Evolutionary conservation across 352 stramenopile genomes (phyloP), one percentile per base, ranked within the genome.

Genomic region (Labyrinthula sp.): DNA sequence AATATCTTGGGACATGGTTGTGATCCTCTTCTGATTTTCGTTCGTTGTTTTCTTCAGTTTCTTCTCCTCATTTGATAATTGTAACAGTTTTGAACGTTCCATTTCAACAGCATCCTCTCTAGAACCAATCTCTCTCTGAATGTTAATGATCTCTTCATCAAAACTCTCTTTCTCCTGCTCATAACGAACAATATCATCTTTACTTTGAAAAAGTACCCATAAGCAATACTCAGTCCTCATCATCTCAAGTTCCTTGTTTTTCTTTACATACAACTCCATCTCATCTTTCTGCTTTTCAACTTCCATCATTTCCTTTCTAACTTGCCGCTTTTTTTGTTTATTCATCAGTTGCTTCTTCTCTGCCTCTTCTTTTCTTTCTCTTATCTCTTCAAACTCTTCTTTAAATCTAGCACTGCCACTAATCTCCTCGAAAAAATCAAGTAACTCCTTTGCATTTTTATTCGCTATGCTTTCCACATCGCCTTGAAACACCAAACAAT

Each of bases 401-500:
- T 68, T 17, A n/a, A 67, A 30, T 9, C 20, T 18, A 23, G 77
- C 67, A 57, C 31, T 45, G 12, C 18, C 33, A 7, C 12, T 31
- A 14, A 52, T 91, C 58, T 95, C 77, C 63, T 99, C 89, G 49
- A 99, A 90, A 3, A 96, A 67, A 60, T 91, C 82, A 0, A 89
- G 92, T 12, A 99, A 65, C 55, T 97, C 79, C 8, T 80, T 72
- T 0, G 87, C 83, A 40, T 70, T 87, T 58, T 95, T 96, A 29
- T 77, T 83, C 0, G 89, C 85, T 45, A 97, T 86, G 20, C 71
- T 82, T 62, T 99, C 87, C 18, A 99, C 87, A 62, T 99, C 90
- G 27, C 89, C 89, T 40, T 98, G 89, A 63, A 97, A 98, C 3
- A 99, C 88, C 4, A 99, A 58, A 57, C 97, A 99, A 63, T 99